Conservation (phyloP, 2,329 filamentous ascomycete species). For the Hymenoscyphus salicellus region DNA sequence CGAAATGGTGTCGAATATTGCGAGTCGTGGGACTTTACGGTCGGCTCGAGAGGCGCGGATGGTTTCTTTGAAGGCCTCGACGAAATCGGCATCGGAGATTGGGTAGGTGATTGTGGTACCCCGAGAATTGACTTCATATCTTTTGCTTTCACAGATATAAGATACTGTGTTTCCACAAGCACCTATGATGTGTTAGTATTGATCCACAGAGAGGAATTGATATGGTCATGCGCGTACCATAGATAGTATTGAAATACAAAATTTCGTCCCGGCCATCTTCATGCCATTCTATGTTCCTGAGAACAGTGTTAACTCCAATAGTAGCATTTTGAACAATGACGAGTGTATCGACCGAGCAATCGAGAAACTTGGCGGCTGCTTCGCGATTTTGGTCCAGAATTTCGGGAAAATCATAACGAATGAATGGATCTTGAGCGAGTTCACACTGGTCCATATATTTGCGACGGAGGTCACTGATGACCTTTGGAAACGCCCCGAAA, state of each 20-base stretch:
- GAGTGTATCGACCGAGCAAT: slow-evolving; percentile 61
- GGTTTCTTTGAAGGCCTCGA: slow-evolving; percentile 57
- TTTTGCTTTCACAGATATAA: slow-evolving; percentile 67
- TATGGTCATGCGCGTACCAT: slow-evolving; percentile 46
- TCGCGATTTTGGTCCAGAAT: slow-evolving; percentile 63
- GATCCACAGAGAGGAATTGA: not conserved
- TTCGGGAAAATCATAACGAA: slow-evolving; percentile 63
- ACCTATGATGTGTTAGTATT: slow-evolving; percentile 11
- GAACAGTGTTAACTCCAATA: slow-evolving; percentile 70
- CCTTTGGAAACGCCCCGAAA: slow-evolving; percentile 70
- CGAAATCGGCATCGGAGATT: slow-evolving; percentile 63
- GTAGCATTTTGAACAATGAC: slow-evolving; percentile 84
- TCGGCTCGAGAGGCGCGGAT: slow-evolving; percentile 51
- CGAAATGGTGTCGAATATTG: slow-evolving; percentile 76
- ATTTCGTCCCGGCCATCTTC: slow-evolving; percentile 65
- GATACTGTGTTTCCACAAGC: slow-evolving; percentile 71
- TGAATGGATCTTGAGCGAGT: slow-evolving; percentile 69
- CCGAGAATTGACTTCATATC: slow-evolving; percentile 40
- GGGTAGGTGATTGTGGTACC: slow-evolving; percentile 67
- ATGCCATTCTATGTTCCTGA: slow-evolving; percentile 70
- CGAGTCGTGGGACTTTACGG: slow-evolving; percentile 64
- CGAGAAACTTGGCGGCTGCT: slow-evolving; percentile 63
- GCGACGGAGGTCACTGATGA: slow-evolving; percentile 57
- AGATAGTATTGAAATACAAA: slow-evolving; percentile 74
- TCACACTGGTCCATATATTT: slow-evolving; percentile 67